Evolutionary conservation across 805 yeast species (phyloP).

Genomic region (Clavispora carvajalis): DNA sequence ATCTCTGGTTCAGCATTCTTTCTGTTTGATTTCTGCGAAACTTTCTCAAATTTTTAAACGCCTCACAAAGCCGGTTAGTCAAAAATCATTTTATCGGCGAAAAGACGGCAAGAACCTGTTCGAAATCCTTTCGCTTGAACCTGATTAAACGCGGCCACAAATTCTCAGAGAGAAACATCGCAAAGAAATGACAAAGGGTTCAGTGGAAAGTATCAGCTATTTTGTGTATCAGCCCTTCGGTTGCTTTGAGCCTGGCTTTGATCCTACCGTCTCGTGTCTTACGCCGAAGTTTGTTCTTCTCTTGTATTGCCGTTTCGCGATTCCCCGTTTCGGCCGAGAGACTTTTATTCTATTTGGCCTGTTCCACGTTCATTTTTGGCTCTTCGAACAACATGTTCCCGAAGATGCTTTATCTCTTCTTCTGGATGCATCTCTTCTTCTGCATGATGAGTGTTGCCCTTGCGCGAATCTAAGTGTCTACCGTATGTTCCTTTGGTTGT

Average conservation of each 20-base stretch:
- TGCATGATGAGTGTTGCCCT: constrained; percentile 51
- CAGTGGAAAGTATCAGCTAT: background rate
- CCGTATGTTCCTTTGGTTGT: constrained; percentile 57
- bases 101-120: background rate
- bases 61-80: background rate
- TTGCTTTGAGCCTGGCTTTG: constrained; percentile 27
- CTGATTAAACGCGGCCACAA: constrained; percentile 7
- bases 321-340: constrained; percentile 37
- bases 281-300: constrained; percentile 41
- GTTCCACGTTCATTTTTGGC: background rate
- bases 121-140: constrained; percentile 5
- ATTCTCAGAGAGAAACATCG: constrained; percentile 3
- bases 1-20: background rate
- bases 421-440: constrained; percentile 46
- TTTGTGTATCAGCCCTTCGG: constrained; percentile 6
- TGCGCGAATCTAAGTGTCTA: constrained; percentile 51
- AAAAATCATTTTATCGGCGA: background rate
- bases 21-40: no score
- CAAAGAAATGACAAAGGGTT: constrained; percentile 1
- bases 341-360: constrained; percentile 37
- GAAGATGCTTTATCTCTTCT: constrained; percentile 39
- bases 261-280: constrained; percentile 37
- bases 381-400: constrained; percentile 40
- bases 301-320: constrained; percentile 43
- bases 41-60: background rate